phyloP scores from a whole-genome alignment of 192 early-diverging fungal genomes.

The Kickxella alabastrina region DNA sequence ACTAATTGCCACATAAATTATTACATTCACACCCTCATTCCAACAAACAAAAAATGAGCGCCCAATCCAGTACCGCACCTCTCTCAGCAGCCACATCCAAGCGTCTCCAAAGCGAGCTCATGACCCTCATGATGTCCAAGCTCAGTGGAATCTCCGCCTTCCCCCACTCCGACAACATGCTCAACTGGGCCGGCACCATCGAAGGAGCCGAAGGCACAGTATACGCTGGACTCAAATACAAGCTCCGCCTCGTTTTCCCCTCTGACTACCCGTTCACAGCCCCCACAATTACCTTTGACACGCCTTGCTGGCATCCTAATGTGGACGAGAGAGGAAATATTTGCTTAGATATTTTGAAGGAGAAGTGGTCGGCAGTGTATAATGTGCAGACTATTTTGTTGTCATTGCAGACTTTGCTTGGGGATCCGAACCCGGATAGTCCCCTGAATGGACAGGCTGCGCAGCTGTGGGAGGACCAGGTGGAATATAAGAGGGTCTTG shows the following conservation, averaged over 20 bases:
- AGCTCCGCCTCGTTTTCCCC: conserved; percentile 69
- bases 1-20: neutral
- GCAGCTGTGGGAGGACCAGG: conserved; percentile 68
- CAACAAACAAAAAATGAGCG: no score
- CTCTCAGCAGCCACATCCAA: conserved; percentile 33
- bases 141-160: conserved; percentile 64
- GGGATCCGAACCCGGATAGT: conserved; percentile 86
- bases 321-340: conserved; percentile 89
- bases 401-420: conserved; percentile 89
- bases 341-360: conserved; percentile 91
- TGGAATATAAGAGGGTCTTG: conserved; percentile 46
- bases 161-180: conserved; percentile 61
- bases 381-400: conserved; percentile 95
- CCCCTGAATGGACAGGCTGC: conserved; percentile 95
- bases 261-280: conserved; percentile 82
- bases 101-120: conserved; percentile 58
- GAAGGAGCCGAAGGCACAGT: conserved; percentile 85
- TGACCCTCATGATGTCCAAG: conserved; percentile 62
- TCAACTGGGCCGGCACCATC: conserved; percentile 82
- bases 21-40: no score
- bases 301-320: conserved; percentile 94
- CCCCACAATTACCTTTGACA: conserved; percentile 85
- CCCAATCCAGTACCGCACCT: conserved; percentile 10
- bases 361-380: conserved; percentile 94
- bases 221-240: conserved; percentile 95